phyloP scores from a whole-genome alignment of 2,329 filamentous ascomycete species.

The Xylariomycetidae sp. region DNA sequence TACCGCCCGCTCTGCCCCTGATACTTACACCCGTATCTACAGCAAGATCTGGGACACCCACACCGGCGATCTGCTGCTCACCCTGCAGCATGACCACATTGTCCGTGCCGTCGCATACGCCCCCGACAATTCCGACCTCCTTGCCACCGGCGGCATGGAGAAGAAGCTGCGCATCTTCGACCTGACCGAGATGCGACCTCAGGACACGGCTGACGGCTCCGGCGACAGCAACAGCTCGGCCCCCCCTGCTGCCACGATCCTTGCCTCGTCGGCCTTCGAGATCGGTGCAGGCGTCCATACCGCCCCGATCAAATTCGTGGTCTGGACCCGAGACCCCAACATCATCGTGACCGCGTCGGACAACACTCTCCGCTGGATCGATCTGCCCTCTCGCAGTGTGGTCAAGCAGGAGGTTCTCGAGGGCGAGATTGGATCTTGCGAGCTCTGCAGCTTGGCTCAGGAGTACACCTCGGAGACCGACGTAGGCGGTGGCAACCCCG shows the following conservation, averaged over 20 bases:
- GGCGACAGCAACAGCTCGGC: conserved; percentile 23
- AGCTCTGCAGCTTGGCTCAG: conserved; percentile 67
- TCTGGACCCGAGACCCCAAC: conserved; percentile 86
- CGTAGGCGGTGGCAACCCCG: conserved; percentile 60
- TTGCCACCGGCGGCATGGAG: conserved; percentile 91
- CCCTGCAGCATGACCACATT: conserved; percentile 88
- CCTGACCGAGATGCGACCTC: conserved; percentile 54
- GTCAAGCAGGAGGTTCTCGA: conserved; percentile 75
- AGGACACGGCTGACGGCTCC: conserved; percentile 26
- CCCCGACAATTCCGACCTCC: conserved; percentile 70
- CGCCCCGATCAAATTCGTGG: conserved; percentile 90
- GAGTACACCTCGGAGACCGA: conserved; percentile 53
- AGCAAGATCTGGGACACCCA: conserved; percentile 98
- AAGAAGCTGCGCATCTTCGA: conserved; percentile 96
- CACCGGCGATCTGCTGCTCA: conserved; percentile 81
- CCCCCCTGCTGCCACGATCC: conserved; percentile 39
- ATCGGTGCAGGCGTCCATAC: conserved; percentile 80
- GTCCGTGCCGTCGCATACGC: conserved; percentile 91
- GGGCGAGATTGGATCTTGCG: conserved; percentile 84
- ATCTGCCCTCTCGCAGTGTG: conserved; percentile 69
- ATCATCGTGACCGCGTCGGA: conserved; percentile 87
- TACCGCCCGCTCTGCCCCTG: too few relatives aligned
- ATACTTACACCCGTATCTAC: conserved; percentile 7
- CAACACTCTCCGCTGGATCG: conserved; percentile 91
- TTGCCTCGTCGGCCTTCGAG: conserved; percentile 67